phyloP scores from a whole-genome alignment of 495 filamentous ascomycete genomes.

The Talaromyces borbonicus region DNA sequence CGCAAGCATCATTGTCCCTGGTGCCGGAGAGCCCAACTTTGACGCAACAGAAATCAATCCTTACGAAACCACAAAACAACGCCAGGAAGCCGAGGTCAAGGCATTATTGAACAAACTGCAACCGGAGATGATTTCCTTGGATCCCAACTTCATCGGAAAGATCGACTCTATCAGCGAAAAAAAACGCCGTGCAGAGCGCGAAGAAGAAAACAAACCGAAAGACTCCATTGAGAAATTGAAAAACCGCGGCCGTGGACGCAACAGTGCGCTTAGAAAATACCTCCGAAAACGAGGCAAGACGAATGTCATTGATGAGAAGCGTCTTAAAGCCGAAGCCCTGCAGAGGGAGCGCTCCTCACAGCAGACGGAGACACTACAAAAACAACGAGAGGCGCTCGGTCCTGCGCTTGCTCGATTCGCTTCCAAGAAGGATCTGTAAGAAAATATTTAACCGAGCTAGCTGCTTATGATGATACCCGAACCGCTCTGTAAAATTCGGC shows the following conservation, averaged over 20 bases:
- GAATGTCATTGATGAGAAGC: slow-evolving; percentile 88
- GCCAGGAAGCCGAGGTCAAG: slow-evolving; percentile 88
- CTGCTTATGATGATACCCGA: slow-evolving; percentile 6
- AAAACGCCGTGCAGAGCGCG: slow-evolving; percentile 60
- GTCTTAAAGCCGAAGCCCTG: slow-evolving; percentile 56
- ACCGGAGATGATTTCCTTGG: slow-evolving; percentile 92
- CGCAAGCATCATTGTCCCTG: slow-evolving; percentile 79
- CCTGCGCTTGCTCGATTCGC: slow-evolving; percentile 65
- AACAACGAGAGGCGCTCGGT: slow-evolving; percentile 51
- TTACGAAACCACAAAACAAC: slow-evolving; percentile 89
- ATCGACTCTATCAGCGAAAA: slow-evolving; percentile 68
- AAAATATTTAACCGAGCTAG: slow-evolving; percentile 6
- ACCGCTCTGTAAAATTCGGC: slow-evolving; percentile 1
- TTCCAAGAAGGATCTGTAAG: slow-evolving; percentile 34
- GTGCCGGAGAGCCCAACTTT: slow-evolving; percentile 93
- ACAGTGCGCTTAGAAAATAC: slow-evolving; percentile 75
- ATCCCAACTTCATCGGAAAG: slow-evolving; percentile 82
- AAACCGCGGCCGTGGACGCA: slow-evolving; percentile 82
- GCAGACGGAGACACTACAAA: slow-evolving; percentile 53
- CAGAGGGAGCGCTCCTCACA: slow-evolving; percentile 54
- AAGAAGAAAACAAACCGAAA: slow-evolving; percentile 62
- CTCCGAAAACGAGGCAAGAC: slow-evolving; percentile 78
- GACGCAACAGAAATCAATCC: slow-evolving; percentile 90
- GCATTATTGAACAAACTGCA: slow-evolving; percentile 83
- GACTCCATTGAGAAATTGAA: slow-evolving; percentile 60